Base-by-base conservation (phyloP, 129 eudicot species). In the Ambrosia artemisiifolia region DNA sequence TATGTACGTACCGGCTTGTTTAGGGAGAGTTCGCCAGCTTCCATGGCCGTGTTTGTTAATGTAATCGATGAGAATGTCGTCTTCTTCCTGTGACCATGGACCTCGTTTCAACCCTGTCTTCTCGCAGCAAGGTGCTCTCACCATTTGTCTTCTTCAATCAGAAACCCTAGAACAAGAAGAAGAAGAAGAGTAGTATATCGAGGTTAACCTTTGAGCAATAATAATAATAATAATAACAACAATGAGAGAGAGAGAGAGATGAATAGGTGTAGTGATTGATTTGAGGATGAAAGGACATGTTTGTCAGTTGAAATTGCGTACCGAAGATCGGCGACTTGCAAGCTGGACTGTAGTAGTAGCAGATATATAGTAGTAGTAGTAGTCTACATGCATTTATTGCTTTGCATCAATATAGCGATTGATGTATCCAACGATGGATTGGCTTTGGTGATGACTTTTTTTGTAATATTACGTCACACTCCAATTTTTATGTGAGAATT, bases 11-110 rank as follows among this genome's bases (percentile, higher is more conserved):
- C 96, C 97, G 67, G 97, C 96, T 62, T 74, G 89, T 63, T 88
- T 88, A 13, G 97, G 97, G 9, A 91, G 90, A 82, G 97, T 84
- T 42, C 97, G 82, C 97, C 97, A 91, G 87, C 86, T 88, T 11
- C 92, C 90, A 78, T 86, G 90, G 48, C 97, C 97, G 72, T 89
- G 73, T 66, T 75, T 74, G 75, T 76, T 78, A 65, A 91, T 86
- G 63, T 65, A 84, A 3, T 88, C 77, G 18, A 84, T 14, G 13
- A 92, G 81, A 64, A 83, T 63, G 24, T 85, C 89, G 69, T 92
- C 97, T 86, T 92, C 97, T 63, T 88, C 96, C 36, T 82, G 78
- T 14, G 96, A 75, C 97, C 96, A 92, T 12, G 96, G 87, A 34
- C 98, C 98, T 72, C 81, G 82, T 71, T 88, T 92, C 88, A 92